phyloP scores from a whole-genome alignment of 2,329 filamentous ascomycete genomes.

The Microdochium bolleyi region DNA sequence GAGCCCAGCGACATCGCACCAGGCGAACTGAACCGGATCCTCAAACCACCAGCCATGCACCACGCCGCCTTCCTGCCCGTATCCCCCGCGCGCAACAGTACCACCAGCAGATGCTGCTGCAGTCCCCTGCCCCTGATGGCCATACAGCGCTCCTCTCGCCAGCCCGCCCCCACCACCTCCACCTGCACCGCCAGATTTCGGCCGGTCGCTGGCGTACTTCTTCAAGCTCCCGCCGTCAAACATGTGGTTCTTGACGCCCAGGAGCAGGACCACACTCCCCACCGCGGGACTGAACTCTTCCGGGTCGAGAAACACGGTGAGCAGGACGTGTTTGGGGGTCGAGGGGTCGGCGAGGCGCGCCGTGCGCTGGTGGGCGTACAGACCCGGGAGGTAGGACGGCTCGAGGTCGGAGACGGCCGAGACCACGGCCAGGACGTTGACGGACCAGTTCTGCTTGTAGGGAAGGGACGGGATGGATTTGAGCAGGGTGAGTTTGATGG shows the following conservation, averaged over 20 bases:
- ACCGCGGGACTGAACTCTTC: conserved; percentile 36
- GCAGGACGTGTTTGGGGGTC: conserved; percentile 40
- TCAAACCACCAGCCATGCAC: conserved; percentile 41
- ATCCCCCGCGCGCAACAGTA: neutral
- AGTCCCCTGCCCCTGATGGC: neutral
- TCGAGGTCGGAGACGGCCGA: conserved; percentile 37
- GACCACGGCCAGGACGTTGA: conserved; percentile 46
- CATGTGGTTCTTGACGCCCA: conserved; percentile 49
- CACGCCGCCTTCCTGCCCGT: conserved; percentile 3
- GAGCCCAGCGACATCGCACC: conserved; percentile 40
- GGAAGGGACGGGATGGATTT: conserved; percentile 41
- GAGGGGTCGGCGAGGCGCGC: conserved; percentile 43
- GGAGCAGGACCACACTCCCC: conserved; percentile 41
- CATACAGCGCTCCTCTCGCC: neutral
- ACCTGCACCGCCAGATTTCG: conserved; percentile 2
- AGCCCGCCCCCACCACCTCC: neutral
- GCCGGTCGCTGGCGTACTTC: conserved; percentile 30
- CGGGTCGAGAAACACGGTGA: conserved; percentile 47
- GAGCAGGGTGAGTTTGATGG: conserved; percentile 41
- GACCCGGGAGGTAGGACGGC: conserved; percentile 38
- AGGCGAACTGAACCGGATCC: conserved; percentile 33
- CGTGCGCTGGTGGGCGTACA: conserved; percentile 33
- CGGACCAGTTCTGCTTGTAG: conserved; percentile 50
- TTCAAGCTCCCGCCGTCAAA: conserved; percentile 39
- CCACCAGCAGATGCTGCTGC: neutral